Conservation (phyloP, 768 basidiomycete species). For the Leccinum rimulosum region DNA sequence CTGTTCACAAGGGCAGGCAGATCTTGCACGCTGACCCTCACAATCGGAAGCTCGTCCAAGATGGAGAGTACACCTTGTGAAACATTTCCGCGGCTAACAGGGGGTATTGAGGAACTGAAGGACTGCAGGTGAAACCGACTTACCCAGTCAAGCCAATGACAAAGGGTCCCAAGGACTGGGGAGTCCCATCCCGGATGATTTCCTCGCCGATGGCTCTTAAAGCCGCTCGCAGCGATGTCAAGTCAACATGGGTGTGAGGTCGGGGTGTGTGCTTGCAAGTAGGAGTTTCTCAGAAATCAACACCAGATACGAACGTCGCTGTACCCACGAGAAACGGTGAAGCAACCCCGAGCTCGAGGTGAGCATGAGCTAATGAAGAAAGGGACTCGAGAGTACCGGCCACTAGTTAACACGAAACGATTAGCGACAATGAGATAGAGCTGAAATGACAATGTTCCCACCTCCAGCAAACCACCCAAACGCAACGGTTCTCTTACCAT, state of each 20-base stretch:
- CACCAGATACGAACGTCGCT: background rate
- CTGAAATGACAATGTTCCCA: conserved; percentile 31
- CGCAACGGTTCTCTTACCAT: conserved; percentile 76
- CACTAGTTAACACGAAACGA: conserved; percentile 41
- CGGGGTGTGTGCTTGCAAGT: conserved; percentile 61
- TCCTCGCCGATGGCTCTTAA: conserved; percentile 56
- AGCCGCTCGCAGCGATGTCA: conserved; percentile 49
- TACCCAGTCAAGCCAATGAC: conserved; percentile 85
- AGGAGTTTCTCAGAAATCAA: background rate
- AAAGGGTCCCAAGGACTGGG: conserved; percentile 67
- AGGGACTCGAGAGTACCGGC: conserved; percentile 85
- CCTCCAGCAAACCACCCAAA: conserved; percentile 95
- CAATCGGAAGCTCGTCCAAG: conserved; percentile 66
- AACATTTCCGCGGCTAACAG: conserved; percentile 72
- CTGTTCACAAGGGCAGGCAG: conserved; percentile 54
- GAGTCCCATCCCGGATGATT: conserved; percentile 57
- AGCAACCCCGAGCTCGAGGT: conserved; percentile 75
- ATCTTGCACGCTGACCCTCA: conserved; percentile 52
- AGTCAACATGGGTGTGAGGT: conserved; percentile 68
- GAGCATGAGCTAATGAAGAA: conserved; percentile 70
- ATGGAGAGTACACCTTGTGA: conserved; percentile 74
- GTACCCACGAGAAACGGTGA: conserved; percentile 75
- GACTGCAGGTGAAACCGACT: conserved; percentile 10
- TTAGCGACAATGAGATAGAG: background rate
- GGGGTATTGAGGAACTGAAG: background rate